Evolutionary conservation across 441 rosid genomes (phyloP).

Genomic region (Geranium incanum): DNA sequence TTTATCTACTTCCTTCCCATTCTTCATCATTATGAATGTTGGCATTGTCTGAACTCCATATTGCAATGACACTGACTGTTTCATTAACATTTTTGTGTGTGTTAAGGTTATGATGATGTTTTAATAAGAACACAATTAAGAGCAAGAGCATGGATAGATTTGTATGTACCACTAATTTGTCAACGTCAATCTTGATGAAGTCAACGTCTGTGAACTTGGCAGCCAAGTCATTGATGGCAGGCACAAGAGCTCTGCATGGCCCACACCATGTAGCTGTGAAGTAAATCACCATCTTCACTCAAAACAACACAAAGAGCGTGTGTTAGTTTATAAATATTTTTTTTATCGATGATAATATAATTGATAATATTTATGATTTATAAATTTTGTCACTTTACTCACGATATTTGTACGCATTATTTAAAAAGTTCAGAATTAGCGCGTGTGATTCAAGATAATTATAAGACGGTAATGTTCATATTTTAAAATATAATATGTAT

Average conservation of each 20-base stretch:
- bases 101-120: background rate
- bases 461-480: too few relatives aligned
- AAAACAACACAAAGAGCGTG: background rate
- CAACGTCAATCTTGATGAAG: slow-evolving; percentile 25
- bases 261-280: slow-evolving; percentile 25
- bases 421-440: too few relatives aligned
- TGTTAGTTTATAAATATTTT: too few relatives aligned
- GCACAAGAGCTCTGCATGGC: slow-evolving; percentile 16
- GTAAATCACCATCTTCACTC: slow-evolving; percentile 19
- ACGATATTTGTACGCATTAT: too few relatives aligned
- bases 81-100: background rate
- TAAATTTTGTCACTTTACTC: too few relatives aligned
- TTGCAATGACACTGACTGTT: slow-evolving; percentile 18
- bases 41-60: slow-evolving; percentile 22
- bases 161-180: slow-evolving; percentile 13
- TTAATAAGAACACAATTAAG: background rate
- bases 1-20: slow-evolving; percentile 20
- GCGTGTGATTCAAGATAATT: too few relatives aligned
- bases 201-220: slow-evolving; percentile 17
- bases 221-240: slow-evolving; percentile 11
- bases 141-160: background rate
- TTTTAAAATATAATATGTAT: too few relatives aligned
- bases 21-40: slow-evolving; percentile 18
- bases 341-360: too few relatives aligned
- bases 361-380: too few relatives aligned